phyloP scores from a whole-genome alignment of 1,139 yeast genomes.

The Yamadazyma aaseri region DNA sequence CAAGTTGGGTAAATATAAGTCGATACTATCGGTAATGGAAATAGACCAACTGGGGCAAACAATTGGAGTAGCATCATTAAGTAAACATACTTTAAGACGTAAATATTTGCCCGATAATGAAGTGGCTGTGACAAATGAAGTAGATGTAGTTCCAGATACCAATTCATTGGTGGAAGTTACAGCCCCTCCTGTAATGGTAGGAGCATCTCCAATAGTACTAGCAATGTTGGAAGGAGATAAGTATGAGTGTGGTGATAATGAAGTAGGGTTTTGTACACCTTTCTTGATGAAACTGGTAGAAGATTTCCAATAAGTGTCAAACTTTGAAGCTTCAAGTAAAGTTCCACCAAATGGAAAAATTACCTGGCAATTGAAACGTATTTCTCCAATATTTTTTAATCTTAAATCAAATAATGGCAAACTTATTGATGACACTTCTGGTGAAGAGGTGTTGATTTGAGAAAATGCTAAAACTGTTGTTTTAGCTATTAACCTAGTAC shows the following conservation, averaged over 20 bases:
- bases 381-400: constrained; percentile 77
- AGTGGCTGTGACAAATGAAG: constrained; percentile 88
- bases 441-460: constrained; percentile 43
- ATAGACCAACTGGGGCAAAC: constrained; percentile 74
- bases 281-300: constrained; percentile 50
- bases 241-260: constrained; percentile 31
- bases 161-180: constrained; percentile 20
- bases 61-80: constrained; percentile 84
- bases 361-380: constrained; percentile 75
- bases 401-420: constrained; percentile 83
- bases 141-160: constrained; percentile 25
- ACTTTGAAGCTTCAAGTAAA: constrained; percentile 85
- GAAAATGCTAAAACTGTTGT: constrained; percentile 71
- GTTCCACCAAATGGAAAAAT: constrained; percentile 88
- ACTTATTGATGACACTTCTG: constrained; percentile 47
- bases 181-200: constrained; percentile 11
- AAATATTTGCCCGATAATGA: constrained; percentile 82
- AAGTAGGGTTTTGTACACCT: constrained; percentile 21
- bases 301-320: constrained; percentile 96
- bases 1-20: constrained; percentile 49
- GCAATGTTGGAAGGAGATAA: constrained; percentile 17
- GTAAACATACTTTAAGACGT: constrained; percentile 65
- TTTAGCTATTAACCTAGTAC: constrained; percentile 88
- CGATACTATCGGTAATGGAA: constrained; percentile 54
- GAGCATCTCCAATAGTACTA: constrained; percentile 12